Evolutionary conservation across 2,329 filamentous ascomycete species (phyloP).

Genomic region (Fusarium sp.): DNA sequence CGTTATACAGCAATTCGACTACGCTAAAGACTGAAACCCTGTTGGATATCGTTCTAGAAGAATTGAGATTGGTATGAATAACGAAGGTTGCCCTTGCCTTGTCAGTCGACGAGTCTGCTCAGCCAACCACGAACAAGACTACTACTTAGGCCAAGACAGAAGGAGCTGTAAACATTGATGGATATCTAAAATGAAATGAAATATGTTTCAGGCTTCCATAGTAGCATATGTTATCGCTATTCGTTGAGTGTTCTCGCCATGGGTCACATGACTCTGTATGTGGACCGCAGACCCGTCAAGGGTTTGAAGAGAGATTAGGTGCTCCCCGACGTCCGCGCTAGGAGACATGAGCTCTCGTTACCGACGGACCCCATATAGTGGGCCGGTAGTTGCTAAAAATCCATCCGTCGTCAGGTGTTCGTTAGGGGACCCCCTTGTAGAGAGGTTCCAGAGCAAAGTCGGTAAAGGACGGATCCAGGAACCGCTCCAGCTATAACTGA

Average conservation of each 20-base stretch:
- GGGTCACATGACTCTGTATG: conserved; percentile 34
- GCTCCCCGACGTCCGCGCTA: conserved; percentile 31
- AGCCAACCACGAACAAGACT: not conserved
- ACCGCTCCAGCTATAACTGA: not conserved
- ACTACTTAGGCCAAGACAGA: not conserved
- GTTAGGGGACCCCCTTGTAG: conserved; percentile 23
- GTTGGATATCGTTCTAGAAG: conserved; percentile 29
- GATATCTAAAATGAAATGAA: not conserved
- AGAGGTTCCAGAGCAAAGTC: conserved; percentile 2
- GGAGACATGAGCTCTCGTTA: conserved; percentile 17
- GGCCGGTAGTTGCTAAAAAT: conserved; percentile 29
- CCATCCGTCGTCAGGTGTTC: conserved; percentile 6
- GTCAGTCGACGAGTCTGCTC: not conserved
- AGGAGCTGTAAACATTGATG: not conserved
- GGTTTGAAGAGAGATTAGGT: conserved; percentile 28
- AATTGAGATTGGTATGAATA: conserved; percentile 11
- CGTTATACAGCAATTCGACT: conserved; percentile 2
- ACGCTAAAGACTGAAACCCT: conserved; percentile 26
- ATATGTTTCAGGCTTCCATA: not conserved
- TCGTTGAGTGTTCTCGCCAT: not conserved
- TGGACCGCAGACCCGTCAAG: not conserved
- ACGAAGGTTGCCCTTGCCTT: not conserved
- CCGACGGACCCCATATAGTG: conserved; percentile 17
- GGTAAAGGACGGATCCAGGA: conserved; percentile 17
- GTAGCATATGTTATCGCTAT: not conserved